A percentile compares a stretch with the other conserved stretches of the same genome.
Evolutionary conservation across 345 rosid species (phyloP).

Genomic region (Angophora floribunda): DNA sequence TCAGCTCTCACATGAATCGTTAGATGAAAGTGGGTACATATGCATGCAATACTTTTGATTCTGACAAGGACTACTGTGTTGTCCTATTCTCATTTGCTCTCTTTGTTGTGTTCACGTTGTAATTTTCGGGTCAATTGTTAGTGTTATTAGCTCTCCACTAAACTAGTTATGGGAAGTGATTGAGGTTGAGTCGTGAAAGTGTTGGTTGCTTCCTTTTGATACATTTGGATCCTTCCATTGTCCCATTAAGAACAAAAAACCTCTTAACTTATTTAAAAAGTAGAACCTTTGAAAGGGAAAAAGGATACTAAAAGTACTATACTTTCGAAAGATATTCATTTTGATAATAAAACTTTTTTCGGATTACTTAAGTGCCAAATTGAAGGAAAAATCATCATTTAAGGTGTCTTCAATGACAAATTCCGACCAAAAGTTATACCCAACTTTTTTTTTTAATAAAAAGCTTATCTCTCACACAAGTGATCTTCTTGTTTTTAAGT

Average conservation of each 20-base stretch:
- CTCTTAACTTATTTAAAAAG: background rate
- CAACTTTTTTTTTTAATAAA: too few species aligned
- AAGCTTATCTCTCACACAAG: too few species aligned
- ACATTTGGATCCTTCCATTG: background rate
- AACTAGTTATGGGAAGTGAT: background rate
- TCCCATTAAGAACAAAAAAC: background rate
- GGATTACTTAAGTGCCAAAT: background rate
- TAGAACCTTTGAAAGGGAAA: background rate
- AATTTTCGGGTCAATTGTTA: background rate
- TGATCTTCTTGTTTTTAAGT: too few species aligned
- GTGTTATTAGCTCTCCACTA: background rate
- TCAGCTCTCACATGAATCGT: background rate
- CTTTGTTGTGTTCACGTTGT: background rate
- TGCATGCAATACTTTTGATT: background rate
- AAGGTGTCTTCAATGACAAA: background rate
- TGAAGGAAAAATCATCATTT: fast-evolving
- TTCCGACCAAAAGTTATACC: too few species aligned
- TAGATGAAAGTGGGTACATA: background rate
- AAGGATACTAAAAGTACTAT: too few species aligned
- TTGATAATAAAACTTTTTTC: too few species aligned
- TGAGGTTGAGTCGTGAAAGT: background rate
- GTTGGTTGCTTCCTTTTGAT: background rate
- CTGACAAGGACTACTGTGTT: background rate
- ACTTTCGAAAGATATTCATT: too few species aligned
- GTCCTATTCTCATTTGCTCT: background rate